Base-by-base conservation (phyloP, 1,284 basidiomycete species). In the Sporisorium exsertum region DNA sequence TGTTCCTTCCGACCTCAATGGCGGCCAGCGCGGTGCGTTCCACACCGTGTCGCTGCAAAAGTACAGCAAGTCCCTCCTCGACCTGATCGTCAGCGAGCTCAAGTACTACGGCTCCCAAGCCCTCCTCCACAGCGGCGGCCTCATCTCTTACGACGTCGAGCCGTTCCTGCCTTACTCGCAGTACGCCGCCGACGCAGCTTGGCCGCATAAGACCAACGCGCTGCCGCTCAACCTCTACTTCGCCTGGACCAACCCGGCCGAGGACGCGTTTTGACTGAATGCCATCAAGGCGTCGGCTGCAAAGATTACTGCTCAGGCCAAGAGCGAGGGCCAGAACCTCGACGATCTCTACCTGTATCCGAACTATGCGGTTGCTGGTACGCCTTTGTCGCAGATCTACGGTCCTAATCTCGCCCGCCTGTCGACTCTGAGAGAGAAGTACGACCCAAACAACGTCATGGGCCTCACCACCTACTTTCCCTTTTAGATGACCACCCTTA, bases 71-170 rank as follows among this genome's bases (percentile, higher is more conserved):
- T 24, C 52, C 2, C 37, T 81, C 26, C 54, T 81, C 24, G 65
- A 80, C 50, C 57, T 78, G 29, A 81, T 81, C 42, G 54, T 69
- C 20, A 67, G 68, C 56, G 64, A 78, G 63, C 58, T 61, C 59
- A 70, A 72, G 47, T 70, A 58, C 57, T 74, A 65, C 27, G 75
- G 72, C 5, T 29, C 40, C 12, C 56, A 69, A 35, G n/a, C 18
- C 22, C 20, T 68, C 18, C 64, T 72, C 6, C 75, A 72, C 61
- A 64, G 60, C 29, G 67, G 51, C 13, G 53, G 60, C 4, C 55
- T 81, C n/a, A 66, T 78, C 49, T 80, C 80, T 51, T 77, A 78
- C 52, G 80, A 79, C 42, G 80, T 81, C 8, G 77, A 81, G 67
- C 80, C 77, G 2, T 81, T 81, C 68, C 72, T 75, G 1, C 55